These are phyloP conservation scores for Berberis thunbergii DNA, from an alignment of 164 flowering plant genomes.

Conservation along the genomic window DNA sequence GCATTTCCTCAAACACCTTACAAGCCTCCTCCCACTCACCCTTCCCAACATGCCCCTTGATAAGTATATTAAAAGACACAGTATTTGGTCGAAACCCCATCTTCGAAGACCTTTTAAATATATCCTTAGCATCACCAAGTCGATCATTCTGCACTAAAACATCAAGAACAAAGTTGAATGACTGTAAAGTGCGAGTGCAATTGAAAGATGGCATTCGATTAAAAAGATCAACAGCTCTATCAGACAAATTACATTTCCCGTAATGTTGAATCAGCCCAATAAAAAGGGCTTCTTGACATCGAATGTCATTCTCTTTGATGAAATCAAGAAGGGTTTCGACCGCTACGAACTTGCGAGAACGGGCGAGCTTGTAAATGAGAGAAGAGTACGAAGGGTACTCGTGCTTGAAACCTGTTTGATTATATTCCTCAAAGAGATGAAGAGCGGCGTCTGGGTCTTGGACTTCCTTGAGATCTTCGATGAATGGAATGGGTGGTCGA, in stretches of 20 bases:
- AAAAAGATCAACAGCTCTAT: slow-evolving; percentile 55
- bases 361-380: slow-evolving; percentile 72
- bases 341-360: slow-evolving; percentile 37
- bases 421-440: slow-evolving; percentile 40
- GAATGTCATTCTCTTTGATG: slow-evolving; percentile 29
- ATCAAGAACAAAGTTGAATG: slow-evolving; percentile 57
- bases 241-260: slow-evolving; percentile 39
- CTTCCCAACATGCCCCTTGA: slow-evolving; percentile 42
- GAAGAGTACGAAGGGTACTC: slow-evolving; percentile 73
- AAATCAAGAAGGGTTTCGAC: slow-evolving; percentile 37
- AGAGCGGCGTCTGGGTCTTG: slow-evolving; percentile 44
- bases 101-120: slow-evolving; percentile 24
- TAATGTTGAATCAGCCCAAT: slow-evolving; percentile 59
- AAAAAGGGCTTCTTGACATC: slow-evolving; percentile 54
- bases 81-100: slow-evolving; percentile 59
- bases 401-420: slow-evolving; percentile 47
- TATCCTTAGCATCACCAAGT: slow-evolving; percentile 29
- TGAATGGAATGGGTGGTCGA: slow-evolving; percentile 36
- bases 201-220: slow-evolving; percentile 45
- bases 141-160: slow-evolving; percentile 42
- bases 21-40: slow-evolving; percentile 44
- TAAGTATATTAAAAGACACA: slow-evolving; percentile 57
- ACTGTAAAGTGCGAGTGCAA: slow-evolving; percentile 49
- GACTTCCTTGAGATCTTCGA: slow-evolving; percentile 38
- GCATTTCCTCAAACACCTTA: slow-evolving; percentile 77